Evolutionary conservation across 2,329 filamentous ascomycete genomes (phyloP).

Genomic region (Sarocladiaceae sp.): DNA sequence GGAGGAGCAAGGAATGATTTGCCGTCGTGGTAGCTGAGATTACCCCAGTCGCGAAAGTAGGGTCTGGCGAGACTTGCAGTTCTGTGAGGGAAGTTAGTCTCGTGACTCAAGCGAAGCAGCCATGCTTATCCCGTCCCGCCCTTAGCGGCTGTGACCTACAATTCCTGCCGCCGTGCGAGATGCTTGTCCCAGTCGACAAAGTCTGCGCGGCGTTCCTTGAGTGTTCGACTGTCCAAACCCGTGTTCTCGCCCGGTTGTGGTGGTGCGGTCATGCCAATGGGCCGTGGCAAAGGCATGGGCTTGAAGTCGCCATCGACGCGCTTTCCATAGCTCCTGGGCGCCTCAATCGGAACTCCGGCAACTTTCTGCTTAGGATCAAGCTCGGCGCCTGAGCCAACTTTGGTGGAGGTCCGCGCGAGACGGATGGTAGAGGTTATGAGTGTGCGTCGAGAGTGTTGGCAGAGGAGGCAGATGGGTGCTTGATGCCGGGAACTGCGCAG

Average conservation of each 20-base stretch:
- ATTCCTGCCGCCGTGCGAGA: slow-evolving; percentile 63
- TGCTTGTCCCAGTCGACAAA: slow-evolving; percentile 85
- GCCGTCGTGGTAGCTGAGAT: slow-evolving; percentile 74
- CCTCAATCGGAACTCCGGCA: slow-evolving; percentile 45
- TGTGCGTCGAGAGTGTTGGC: slow-evolving; percentile 40
- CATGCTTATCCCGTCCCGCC: too few relatives aligned
- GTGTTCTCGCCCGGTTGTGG: slow-evolving; percentile 76
- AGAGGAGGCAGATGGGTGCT: slow-evolving; percentile 37
- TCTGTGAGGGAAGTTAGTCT: slow-evolving; percentile 29
- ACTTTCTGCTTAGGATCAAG: slow-evolving; percentile 32
- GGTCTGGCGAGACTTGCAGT: slow-evolving; percentile 73
- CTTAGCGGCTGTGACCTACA: too few relatives aligned
- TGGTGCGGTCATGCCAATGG: slow-evolving; percentile 73
- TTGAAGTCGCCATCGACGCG: slow-evolving; percentile 45
- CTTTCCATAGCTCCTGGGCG: slow-evolving; percentile 54
- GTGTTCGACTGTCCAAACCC: slow-evolving; percentile 62
- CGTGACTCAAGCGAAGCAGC: background rate
- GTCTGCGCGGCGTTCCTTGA: slow-evolving; percentile 66
- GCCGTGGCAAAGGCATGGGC: slow-evolving; percentile 57
- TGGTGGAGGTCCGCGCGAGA: slow-evolving; percentile 21
- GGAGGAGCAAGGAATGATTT: slow-evolving; percentile 88
- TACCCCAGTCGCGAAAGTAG: slow-evolving; percentile 94
- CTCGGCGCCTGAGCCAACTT: slow-evolving; percentile 28
- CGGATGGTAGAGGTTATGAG: slow-evolving; percentile 38
- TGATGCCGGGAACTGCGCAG: background rate